These are phyloP conservation scores for Ustilaginoidea virens DNA, from an alignment of 2,329 filamentous ascomycete genomes.

Conservation along the genomic window DNA sequence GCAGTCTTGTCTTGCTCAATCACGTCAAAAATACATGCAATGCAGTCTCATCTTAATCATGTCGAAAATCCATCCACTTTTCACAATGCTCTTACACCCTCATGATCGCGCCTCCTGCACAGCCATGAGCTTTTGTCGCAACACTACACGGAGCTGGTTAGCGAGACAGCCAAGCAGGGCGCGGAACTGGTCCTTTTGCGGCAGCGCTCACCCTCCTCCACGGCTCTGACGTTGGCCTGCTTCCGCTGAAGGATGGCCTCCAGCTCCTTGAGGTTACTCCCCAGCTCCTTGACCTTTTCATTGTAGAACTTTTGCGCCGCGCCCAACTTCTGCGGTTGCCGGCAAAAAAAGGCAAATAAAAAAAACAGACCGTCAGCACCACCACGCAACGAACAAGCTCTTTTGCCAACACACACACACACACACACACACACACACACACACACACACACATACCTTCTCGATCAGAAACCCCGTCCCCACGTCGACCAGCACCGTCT, in stretches of 20 bases:
- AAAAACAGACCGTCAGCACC: too few relatives aligned
- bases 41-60: not conserved
- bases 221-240: slow-evolving; percentile 66
- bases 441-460: slow-evolving; percentile 52
- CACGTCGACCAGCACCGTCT: slow-evolving; percentile 77
- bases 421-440: too few relatives aligned
- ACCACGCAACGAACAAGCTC: not conserved
- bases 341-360: too few relatives aligned
- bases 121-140: slow-evolving; percentile 26
- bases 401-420: not conserved
- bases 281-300: slow-evolving; percentile 36
- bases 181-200: not conserved
- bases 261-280: slow-evolving; percentile 37
- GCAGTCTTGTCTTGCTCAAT: too few relatives aligned
- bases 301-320: slow-evolving; percentile 42
- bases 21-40: too few relatives aligned
- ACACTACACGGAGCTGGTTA: slow-evolving; percentile 12
- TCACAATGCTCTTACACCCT: too few relatives aligned
- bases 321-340: slow-evolving; percentile 27
- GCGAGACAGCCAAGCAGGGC: not conserved
- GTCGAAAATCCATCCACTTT: not conserved
- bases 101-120: slow-evolving; percentile 13
- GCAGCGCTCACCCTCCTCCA: slow-evolving; percentile 60
- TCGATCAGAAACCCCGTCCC: slow-evolving; percentile 92
- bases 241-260: slow-evolving; percentile 50